Conservation (phyloP, 2,329 filamentous ascomycete genomes). For the Myriosclerotinia scirpicola region DNA sequence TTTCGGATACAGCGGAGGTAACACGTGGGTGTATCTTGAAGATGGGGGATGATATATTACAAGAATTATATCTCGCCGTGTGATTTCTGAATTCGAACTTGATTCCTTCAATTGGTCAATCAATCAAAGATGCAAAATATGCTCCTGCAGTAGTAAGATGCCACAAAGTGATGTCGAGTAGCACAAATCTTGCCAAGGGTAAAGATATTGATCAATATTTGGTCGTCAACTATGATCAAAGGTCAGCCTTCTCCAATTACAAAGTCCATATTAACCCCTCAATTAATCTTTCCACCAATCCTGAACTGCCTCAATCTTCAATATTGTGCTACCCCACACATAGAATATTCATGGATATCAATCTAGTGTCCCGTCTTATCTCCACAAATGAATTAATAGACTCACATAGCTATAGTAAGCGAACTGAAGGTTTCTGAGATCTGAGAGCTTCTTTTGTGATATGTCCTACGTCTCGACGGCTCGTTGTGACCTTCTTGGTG, state of each 20-base stretch:
- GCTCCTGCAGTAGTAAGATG: neutral
- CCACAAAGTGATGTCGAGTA: neutral
- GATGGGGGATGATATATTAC: neutral
- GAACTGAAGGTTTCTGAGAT: neutral
- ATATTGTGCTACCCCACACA: neutral
- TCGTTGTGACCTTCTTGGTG: slow-evolving; percentile 2
- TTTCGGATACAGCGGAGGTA: slow-evolving; percentile 9
- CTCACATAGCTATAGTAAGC: slow-evolving; percentile 1
- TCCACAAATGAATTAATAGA: slow-evolving; percentile 1
- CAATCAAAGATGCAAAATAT: neutral
- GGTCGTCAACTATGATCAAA: neutral
- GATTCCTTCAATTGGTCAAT: neutral
- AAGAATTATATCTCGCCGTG: neutral
- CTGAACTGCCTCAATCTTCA: neutral
- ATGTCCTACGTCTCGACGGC: slow-evolving; percentile 5
- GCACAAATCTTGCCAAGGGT: neutral
- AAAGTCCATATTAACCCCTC: neutral
- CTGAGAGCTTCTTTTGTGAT: slow-evolving; percentile 8
- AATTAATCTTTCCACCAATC: slow-evolving; percentile 4
- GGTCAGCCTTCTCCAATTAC: slow-evolving; percentile 8
- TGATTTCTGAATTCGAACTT: neutral
- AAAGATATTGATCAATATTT: neutral
- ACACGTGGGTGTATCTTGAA: neutral
- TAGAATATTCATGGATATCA: neutral
- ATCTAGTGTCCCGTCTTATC: neutral